Conservation (phyloP, 2,329 filamentous ascomycete species). For the Septoria linicola region DNA sequence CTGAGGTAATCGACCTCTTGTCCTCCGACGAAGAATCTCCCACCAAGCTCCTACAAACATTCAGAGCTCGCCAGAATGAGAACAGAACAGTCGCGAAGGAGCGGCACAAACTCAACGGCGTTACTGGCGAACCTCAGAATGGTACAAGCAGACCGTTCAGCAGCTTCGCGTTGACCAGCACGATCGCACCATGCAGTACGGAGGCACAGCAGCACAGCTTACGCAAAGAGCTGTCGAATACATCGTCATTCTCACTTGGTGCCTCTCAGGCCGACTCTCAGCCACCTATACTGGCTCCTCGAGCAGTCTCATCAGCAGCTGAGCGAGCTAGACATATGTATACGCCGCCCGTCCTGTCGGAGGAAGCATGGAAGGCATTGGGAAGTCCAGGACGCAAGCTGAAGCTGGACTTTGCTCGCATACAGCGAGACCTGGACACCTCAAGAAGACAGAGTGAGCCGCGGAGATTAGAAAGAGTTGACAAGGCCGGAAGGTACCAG, state of each 20-base stretch:
- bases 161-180: neutral
- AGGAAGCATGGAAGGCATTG: slow-evolving; percentile 7
- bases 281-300: neutral
- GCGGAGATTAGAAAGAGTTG: slow-evolving; percentile 4
- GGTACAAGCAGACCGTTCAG: neutral
- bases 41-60: slow-evolving; percentile 8
- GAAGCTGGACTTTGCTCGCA: slow-evolving; percentile 1
- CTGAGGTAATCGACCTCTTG: slow-evolving; percentile 15
- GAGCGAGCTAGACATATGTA: neutral
- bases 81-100: neutral
- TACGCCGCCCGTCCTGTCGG: slow-evolving; percentile 1
- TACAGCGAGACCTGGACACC: slow-evolving; percentile 3
- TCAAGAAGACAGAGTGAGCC: neutral
- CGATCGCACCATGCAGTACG: neutral
- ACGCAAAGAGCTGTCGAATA: too few species aligned
- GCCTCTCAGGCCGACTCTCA: too few species aligned
- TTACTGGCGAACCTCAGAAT: too few species aligned
- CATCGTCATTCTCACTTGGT: too few species aligned
- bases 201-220: neutral
- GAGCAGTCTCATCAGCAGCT: neutral
- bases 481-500: slow-evolving; percentile 4
- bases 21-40: slow-evolving; percentile 18
- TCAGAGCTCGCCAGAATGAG: slow-evolving; percentile 5
- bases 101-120: neutral
- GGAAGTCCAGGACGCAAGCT: slow-evolving; percentile 5